These are phyloP conservation scores for Gypsophila paniculata DNA, from an alignment of 179 eudicot species.

Conservation along the genomic window DNA sequence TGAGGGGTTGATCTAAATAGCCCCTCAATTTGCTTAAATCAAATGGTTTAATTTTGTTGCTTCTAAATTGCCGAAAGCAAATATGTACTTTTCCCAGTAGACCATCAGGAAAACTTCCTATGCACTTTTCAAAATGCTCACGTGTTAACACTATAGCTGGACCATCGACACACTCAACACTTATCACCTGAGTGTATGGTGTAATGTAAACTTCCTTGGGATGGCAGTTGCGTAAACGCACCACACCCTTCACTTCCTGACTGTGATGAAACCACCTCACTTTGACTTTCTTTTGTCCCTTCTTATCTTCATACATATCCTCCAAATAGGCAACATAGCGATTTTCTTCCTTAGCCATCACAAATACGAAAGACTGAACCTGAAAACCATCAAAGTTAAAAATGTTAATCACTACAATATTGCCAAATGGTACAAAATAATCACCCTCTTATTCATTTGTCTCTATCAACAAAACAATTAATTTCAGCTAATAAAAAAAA, in stretches of 20 bases:
- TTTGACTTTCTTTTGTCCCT: constrained; percentile 90
- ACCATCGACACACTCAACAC: constrained; percentile 96
- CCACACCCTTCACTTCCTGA: constrained; percentile 76
- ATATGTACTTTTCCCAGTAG: constrained; percentile 61
- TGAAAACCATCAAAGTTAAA: constrained; percentile 30
- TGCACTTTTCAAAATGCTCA: constrained; percentile 77
- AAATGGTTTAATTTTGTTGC: constrained; percentile 74
- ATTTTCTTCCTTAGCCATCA: constrained; percentile 92
- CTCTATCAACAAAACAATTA: not conserved
- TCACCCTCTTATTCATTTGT: not conserved
- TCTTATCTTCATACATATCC: constrained; percentile 97
- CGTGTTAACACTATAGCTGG: constrained; percentile 81
- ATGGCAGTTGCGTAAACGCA: constrained; percentile 62
- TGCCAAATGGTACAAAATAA: not conserved
- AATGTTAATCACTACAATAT: not conserved
- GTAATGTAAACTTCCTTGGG: constrained; percentile 96
- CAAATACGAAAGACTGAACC: constrained; percentile 87
- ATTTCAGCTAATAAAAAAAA: not conserved
- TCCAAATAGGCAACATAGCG: constrained; percentile 86
- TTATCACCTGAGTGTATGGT: constrained; percentile 90
- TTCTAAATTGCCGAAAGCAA: constrained; percentile 79
- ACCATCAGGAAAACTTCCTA: constrained; percentile 46
- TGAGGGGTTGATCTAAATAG: constrained; percentile 69
- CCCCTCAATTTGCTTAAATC: constrained; percentile 79
- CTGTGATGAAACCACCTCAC: constrained; percentile 96